Conservation (phyloP, 2,329 filamentous ascomycete species). For the Fusarium sp. region DNA sequence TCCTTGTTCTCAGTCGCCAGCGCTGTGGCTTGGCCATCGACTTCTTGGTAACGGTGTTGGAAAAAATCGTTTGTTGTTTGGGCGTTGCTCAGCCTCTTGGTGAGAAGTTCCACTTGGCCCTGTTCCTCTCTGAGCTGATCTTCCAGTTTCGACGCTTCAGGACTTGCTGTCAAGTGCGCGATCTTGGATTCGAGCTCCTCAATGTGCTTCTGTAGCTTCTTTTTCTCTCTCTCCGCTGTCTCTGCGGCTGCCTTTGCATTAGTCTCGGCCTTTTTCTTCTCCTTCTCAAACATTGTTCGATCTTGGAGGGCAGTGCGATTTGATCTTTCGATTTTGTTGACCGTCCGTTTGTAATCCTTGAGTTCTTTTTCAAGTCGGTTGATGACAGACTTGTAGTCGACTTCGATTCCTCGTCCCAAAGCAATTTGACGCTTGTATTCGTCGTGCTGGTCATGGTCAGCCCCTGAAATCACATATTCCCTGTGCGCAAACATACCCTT, state of each 20-base stretch:
- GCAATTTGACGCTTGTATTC: constrained; percentile 46
- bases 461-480: neutral
- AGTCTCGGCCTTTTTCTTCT: constrained; percentile 57
- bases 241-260: constrained; percentile 46
- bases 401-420: constrained; percentile 47
- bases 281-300: constrained; percentile 60
- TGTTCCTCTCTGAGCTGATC: constrained; percentile 53
- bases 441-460: constrained; percentile 45
- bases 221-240: constrained; percentile 49
- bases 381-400: constrained; percentile 56
- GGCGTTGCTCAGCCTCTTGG: constrained; percentile 55
- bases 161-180: constrained; percentile 44
- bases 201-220: constrained; percentile 53
- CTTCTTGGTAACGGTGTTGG: constrained; percentile 69
- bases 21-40: constrained; percentile 61
- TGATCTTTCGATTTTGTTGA: constrained; percentile 59
- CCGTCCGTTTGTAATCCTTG: constrained; percentile 59
- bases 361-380: constrained; percentile 59
- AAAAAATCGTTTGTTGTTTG: constrained; percentile 68
- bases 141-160: constrained; percentile 37
- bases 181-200: constrained; percentile 52
- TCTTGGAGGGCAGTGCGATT: constrained; percentile 65
- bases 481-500: constrained; percentile 46
- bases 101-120: constrained; percentile 55
- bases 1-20: constrained; percentile 60